Conservation (phyloP, 169 alveolate species). For the Besnoitia besnoiti region DNA sequence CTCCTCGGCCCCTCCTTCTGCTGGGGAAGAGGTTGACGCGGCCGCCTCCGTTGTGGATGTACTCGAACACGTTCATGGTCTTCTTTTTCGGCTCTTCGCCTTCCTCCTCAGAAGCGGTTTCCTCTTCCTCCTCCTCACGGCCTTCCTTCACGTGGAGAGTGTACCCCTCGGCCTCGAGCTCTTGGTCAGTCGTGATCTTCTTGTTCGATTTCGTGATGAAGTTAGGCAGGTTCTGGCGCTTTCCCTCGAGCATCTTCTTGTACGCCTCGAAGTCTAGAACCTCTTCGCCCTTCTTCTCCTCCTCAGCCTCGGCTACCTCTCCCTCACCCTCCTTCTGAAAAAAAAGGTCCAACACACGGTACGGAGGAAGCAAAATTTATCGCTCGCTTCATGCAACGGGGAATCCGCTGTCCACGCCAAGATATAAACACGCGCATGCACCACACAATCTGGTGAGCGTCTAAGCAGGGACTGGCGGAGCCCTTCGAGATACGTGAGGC, state of each 20-base stretch:
- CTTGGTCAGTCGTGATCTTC: constrained; percentile 12
- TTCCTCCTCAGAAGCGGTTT: background rate
- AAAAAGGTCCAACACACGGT: no score
- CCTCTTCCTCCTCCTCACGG: constrained; percentile 19
- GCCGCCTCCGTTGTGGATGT: constrained; percentile 25
- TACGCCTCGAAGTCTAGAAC: constrained; percentile 2
- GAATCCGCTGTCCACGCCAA: no score
- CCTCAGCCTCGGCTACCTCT: background rate
- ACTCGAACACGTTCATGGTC: constrained; percentile 27
- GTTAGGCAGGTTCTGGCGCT: constrained; percentile 5
- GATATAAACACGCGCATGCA: no score
- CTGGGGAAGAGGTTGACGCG: constrained; percentile 17
- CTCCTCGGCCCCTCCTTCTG: background rate
- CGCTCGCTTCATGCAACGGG: no score
- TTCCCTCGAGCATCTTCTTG: constrained; percentile 18
- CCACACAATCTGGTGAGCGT: no score
- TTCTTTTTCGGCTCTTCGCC: background rate
- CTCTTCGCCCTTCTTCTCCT: background rate
- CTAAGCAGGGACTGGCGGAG: no score
- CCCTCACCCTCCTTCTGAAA: background rate
- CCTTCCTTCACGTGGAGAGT: constrained; percentile 21
- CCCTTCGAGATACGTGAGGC: no score
- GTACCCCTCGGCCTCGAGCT: constrained; percentile 2
- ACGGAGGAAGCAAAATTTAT: no score
- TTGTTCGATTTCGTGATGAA: background rate